Percentiles rank a stretch among this genome's conserved stretches.
Evolutionary conservation across 345 rosid species (phyloP).

Genomic region (Diplotaxis tenuifolia): DNA sequence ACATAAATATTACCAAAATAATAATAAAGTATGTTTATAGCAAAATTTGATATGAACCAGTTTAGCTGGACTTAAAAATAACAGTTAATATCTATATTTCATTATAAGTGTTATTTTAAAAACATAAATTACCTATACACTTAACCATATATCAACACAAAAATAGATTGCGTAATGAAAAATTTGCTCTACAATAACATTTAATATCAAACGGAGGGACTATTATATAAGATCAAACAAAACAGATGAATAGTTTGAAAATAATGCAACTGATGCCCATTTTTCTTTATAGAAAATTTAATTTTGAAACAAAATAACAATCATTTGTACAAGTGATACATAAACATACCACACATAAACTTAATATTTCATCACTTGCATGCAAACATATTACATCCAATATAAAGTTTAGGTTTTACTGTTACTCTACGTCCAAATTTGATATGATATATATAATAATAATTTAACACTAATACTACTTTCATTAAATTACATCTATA

Average conservation of each 20-base stretch:
- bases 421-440: background rate
- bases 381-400: background rate
- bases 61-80: background rate
- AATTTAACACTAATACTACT: background rate
- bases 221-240: background rate
- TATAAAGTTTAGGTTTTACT: background rate
- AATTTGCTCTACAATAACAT: too few species aligned
- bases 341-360: background rate
- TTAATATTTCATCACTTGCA: background rate
- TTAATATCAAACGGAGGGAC: too few species aligned
- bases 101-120: too few species aligned
- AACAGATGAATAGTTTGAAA: background rate
- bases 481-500: background rate
- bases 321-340: background rate
- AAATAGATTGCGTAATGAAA: too few species aligned
- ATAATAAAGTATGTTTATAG: background rate
- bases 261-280: background rate
- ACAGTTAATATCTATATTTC: too few species aligned
- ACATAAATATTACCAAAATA: background rate
- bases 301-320: background rate
- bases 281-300: background rate
- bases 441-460: background rate
- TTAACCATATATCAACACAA: too few species aligned
- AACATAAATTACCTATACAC: too few species aligned
- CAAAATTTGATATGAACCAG: background rate